A percentile compares a stretch with the other conserved stretches of the same genome.
Evolutionary conservation across 208 protist genomes (phyloP).

Genomic region (Trichomonas vaginalis): DNA sequence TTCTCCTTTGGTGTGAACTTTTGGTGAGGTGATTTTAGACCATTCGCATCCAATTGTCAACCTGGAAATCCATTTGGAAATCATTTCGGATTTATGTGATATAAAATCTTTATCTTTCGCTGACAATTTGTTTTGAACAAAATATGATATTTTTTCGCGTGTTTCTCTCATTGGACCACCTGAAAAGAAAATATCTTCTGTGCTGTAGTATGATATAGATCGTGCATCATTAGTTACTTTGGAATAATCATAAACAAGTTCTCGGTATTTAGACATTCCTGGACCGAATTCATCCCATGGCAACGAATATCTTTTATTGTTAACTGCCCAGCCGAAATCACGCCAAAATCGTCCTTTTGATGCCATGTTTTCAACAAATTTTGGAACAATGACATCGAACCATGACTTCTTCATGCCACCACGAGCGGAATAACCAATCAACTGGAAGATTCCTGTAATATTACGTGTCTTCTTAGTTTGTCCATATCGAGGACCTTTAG

Average conservation of each 20-base stretch:
- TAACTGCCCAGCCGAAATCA: neutral
- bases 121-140: no score
- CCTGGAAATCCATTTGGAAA: neutral
- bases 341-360: neutral
- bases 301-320: neutral
- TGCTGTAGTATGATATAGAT: no score
- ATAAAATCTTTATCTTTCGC: no score
- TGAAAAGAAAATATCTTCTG: neutral
- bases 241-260: neutral
- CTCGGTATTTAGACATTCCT: neutral
- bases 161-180: neutral
- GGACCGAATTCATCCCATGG: neutral
- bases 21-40: no score
- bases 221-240: no score
- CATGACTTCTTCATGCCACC: neutral
- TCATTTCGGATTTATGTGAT: neutral
- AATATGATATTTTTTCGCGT: neutral
- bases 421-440: neutral
- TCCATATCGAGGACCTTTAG: no score
- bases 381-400: neutral
- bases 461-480: neutral
- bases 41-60: neutral
- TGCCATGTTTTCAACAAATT: neutral
- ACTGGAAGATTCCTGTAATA: neutral
- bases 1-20: neutral